Percentiles rank a stretch among this genome's conserved stretches.
Conservation (phyloP, 1,284 basidiomycete genomes). For the Hortiboletus rubellus region DNA sequence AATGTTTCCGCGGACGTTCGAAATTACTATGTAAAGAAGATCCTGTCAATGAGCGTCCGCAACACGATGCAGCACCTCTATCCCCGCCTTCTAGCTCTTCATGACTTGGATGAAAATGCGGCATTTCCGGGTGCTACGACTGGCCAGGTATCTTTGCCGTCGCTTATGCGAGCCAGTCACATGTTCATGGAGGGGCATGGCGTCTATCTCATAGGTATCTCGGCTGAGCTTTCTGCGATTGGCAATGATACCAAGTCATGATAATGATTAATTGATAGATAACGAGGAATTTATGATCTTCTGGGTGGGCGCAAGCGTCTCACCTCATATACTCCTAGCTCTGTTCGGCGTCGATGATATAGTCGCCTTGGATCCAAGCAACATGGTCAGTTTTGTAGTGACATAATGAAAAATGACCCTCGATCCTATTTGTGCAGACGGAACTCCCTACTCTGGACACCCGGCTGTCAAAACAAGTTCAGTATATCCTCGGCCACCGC, state of each 20-base stretch:
- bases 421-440: conserved; percentile 44
- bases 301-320: conserved; percentile 87
- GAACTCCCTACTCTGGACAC: conserved; percentile 76
- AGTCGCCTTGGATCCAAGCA: conserved; percentile 68
- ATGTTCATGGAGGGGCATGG: conserved; percentile 90
- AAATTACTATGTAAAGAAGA: conserved; percentile 79
- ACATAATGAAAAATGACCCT: conserved; percentile 2
- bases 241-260: conserved; percentile 19
- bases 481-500: conserved; percentile 79
- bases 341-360: conserved; percentile 86
- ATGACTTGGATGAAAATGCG: conserved; percentile 75
- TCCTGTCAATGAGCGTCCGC: conserved; percentile 71
- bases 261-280: conserved; percentile 50
- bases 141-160: conserved; percentile 69
- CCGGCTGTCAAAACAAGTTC: conserved; percentile 80
- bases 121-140: conserved; percentile 64
- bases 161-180: conserved; percentile 84
- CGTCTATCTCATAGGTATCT: conserved; percentile 85
- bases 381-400: conserved; percentile 53
- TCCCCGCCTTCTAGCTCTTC: conserved; percentile 87
- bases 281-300: conserved; percentile 91
- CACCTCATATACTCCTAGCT: conserved; percentile 81
- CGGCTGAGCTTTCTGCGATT: conserved; percentile 10
- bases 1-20: conserved; percentile 93
- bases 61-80: conserved; percentile 82